A percentile compares a stretch with the other conserved stretches of the same genome.
Conservation (phyloP, 768 basidiomycete genomes). For the Lentinula raphanica region DNA sequence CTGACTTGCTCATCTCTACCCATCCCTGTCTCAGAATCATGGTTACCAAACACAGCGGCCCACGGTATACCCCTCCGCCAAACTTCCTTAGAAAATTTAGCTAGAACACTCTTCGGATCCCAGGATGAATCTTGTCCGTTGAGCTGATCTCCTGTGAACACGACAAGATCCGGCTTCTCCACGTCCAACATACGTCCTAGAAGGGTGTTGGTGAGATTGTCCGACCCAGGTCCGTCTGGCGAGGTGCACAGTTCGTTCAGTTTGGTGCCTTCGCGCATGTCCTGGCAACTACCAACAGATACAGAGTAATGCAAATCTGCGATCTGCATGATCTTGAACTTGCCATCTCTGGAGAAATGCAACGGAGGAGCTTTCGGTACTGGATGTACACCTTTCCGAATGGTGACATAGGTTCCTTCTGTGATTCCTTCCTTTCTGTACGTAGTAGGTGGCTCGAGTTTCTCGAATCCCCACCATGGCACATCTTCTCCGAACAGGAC, state of each 20-base stretch:
- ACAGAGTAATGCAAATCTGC: conserved; percentile 95
- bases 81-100: conserved; percentile 80
- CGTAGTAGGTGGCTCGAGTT: conserved; percentile 56
- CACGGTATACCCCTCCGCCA: conserved; percentile 78
- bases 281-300: conserved; percentile 69
- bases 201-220: conserved; percentile 73
- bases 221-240: conserved; percentile 39
- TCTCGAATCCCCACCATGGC: conserved; percentile 86
- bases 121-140: conserved; percentile 89
- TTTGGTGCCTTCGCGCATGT: conserved; percentile 41
- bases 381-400: conserved; percentile 69
- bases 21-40: conserved; percentile 48
- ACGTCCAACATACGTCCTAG: conserved; percentile 64
- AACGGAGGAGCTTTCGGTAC: conserved; percentile 71
- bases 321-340: conserved; percentile 85
- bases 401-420: conserved; percentile 60
- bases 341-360: conserved; percentile 78
- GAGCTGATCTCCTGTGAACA: conserved; percentile 91
- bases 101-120: conserved; percentile 82
- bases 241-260: conserved; percentile 39
- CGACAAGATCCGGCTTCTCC: conserved; percentile 87
- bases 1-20: conserved; percentile 40
- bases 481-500: conserved; percentile 79
- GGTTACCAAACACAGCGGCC: conserved; percentile 93
- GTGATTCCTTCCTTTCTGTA: conserved; percentile 30